A percentile compares a stretch with the other conserved stretches of the same genome.
phyloP scores from a whole-genome alignment of 164 flowering plant species.

The Brasenia schreberi region DNA sequence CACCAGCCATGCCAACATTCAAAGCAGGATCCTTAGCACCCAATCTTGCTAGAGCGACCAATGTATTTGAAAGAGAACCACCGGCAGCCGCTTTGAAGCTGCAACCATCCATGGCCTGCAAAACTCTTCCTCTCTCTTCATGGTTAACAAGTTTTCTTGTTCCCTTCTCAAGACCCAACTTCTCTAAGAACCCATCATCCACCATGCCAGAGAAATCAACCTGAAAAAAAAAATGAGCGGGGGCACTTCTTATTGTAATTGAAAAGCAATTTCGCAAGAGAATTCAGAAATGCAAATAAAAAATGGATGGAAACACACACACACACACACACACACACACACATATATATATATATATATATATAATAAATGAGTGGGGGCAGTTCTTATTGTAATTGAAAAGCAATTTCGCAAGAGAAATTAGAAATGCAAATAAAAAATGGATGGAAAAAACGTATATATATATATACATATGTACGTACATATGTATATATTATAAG shows the following conservation, averaged over 20 bases:
- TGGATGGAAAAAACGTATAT: too few relatives aligned
- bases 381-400: neutral
- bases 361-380: neutral
- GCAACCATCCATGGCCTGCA: conserved; percentile 95
- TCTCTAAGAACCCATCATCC: conserved; percentile 58
- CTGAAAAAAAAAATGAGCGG: conserved; percentile 18
- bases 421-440: neutral
- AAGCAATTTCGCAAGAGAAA: neutral
- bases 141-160: conserved; percentile 81
- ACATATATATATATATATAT: too few relatives aligned
- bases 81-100: conserved; percentile 99
- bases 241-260: neutral
- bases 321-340: too few relatives aligned
- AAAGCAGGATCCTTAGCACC: conserved; percentile 41
- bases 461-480: too few relatives aligned
- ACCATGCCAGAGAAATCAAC: conserved; percentile 95
- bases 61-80: conserved; percentile 85
- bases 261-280: neutral
- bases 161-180: conserved; percentile 73
- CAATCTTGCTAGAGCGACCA: conserved; percentile 89
- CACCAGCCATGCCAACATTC: conserved; percentile 84
- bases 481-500: too few relatives aligned
- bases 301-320: too few relatives aligned
- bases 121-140: conserved; percentile 85
- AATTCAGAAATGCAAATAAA: neutral